phyloP scores from a whole-genome alignment of 805 yeast genomes.

The Myxozyma udenii region DNA sequence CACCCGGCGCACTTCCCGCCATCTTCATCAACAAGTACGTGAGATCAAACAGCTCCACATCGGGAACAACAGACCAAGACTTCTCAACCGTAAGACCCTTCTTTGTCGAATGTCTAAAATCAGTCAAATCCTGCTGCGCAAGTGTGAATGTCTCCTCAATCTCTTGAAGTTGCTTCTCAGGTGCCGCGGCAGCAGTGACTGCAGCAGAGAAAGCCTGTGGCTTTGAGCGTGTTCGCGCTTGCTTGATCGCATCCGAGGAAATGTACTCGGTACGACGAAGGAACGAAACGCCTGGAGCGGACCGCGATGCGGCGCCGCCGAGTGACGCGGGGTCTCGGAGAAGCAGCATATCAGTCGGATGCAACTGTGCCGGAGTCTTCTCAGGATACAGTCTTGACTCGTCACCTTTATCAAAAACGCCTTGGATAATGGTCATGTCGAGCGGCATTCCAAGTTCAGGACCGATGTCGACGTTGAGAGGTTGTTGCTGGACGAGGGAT shows the following conservation, averaged over 20 bases:
- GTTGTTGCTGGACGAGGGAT: constrained; percentile 72
- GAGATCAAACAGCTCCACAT: constrained; percentile 85
- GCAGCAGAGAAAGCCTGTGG: constrained; percentile 31
- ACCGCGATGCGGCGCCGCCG: constrained; percentile 27
- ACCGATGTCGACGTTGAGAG: constrained; percentile 54
- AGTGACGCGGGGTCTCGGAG: constrained; percentile 73
- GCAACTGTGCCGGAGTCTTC: constrained; percentile 16
- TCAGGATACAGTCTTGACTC: constrained; percentile 36
- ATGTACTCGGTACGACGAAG: constrained; percentile 93
- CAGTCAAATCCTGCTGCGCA: constrained; percentile 44
- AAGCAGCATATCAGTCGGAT: constrained; percentile 50
- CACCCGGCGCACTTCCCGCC: constrained; percentile 46
- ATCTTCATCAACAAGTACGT: constrained; percentile 64
- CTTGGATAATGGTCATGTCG: constrained; percentile 64
- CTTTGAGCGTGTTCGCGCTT: constrained; percentile 29
- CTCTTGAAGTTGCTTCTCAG: constrained; percentile 59
- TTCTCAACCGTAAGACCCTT: constrained; percentile 68
- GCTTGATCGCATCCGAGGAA: constrained; percentile 53
- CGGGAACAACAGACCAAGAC: constrained; percentile 83
- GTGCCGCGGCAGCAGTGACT: constrained; percentile 41
- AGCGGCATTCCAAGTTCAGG: constrained; percentile 67
- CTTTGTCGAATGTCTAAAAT: constrained; percentile 74
- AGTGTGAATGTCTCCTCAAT: constrained; percentile 77
- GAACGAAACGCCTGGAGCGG: constrained; percentile 57
- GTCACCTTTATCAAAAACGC: constrained; percentile 62